phyloP scores from a whole-genome alignment of 768 basidiomycete species.

The Gymnopilus dilepis region DNA sequence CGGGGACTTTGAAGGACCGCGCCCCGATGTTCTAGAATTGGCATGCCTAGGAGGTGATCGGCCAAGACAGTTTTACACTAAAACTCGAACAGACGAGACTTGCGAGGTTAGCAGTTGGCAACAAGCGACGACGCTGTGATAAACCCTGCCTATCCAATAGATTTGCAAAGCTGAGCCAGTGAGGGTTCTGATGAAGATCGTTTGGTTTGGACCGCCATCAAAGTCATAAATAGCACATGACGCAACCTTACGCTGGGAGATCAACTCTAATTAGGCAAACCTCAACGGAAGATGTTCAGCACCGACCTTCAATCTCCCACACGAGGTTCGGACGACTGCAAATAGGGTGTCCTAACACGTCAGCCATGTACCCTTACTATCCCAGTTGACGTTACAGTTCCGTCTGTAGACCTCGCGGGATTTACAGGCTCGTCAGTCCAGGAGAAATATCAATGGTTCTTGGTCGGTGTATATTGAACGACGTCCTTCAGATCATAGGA shows the following conservation, averaged over 20 bases:
- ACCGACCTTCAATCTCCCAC: conserved; percentile 23
- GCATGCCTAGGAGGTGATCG: conserved; percentile 16
- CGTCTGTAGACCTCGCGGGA: not conserved
- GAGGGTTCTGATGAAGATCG: not conserved
- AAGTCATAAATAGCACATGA: conserved; percentile 12
- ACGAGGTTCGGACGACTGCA: not conserved
- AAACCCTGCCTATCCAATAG: conserved; percentile 1
- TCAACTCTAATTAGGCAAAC: conserved; percentile 14
- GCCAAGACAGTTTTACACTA: not conserved
- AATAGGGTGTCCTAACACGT: not conserved
- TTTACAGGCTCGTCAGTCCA: not conserved
- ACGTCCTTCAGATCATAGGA: not conserved
- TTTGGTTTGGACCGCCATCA: conserved; percentile 7
- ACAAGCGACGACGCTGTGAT: not conserved
- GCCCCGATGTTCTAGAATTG: conserved; percentile 33
- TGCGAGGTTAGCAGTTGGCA: not conserved
- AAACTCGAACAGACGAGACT: not conserved
- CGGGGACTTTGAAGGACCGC: conserved; percentile 42
- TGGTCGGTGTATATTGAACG: not conserved
- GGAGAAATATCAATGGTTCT: not conserved
- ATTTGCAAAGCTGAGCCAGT: not conserved
- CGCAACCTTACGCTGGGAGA: conserved; percentile 4
- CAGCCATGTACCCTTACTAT: not conserved
- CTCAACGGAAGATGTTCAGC: conserved; percentile 24
- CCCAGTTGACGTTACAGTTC: not conserved